A percentile compares a stretch with the other conserved stretches of the same genome.
phyloP scores from a whole-genome alignment of 2,329 filamentous ascomycete genomes.

The Colletotrichum phormii region DNA sequence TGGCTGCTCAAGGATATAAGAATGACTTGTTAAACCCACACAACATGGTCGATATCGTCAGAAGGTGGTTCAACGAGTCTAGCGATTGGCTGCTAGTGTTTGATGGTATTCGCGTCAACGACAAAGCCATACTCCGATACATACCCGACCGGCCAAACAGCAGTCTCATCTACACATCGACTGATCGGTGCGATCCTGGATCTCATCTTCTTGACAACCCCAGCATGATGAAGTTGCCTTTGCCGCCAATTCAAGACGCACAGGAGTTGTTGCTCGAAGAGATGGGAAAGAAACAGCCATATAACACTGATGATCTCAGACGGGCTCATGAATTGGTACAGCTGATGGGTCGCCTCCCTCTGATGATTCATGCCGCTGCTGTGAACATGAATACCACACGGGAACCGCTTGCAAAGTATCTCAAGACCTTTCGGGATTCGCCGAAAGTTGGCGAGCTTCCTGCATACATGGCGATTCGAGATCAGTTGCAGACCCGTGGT shows the following conservation, averaged over 20 bases:
- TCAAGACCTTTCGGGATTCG: constrained; percentile 67
- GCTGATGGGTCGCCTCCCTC: constrained; percentile 72
- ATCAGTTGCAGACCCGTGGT: constrained; percentile 60
- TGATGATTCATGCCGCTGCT: constrained; percentile 76
- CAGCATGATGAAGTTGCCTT: constrained; percentile 65
- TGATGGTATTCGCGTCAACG: constrained; percentile 73
- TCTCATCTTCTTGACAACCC: constrained; percentile 70
- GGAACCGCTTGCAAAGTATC: constrained; percentile 71
- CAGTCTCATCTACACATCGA: constrained; percentile 76
- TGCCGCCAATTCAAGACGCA: constrained; percentile 67
- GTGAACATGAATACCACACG: constrained; percentile 70
- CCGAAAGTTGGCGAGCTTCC: constrained; percentile 63
- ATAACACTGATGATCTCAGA: constrained; percentile 62
- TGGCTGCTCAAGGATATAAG: constrained; percentile 48
- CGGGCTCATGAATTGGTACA: constrained; percentile 72
- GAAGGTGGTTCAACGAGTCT: constrained; percentile 69
- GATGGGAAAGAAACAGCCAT: constrained; percentile 68
- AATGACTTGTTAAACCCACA: constrained; percentile 52
- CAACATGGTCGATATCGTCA: constrained; percentile 67
- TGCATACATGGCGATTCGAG: constrained; percentile 59
- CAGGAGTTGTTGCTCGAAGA: constrained; percentile 71
- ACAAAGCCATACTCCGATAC: constrained; percentile 67
- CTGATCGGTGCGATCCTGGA: constrained; percentile 67
- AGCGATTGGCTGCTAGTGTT: constrained; percentile 76
- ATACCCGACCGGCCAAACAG: constrained; percentile 74